Evolutionary conservation across 2,329 filamentous ascomycete genomes (phyloP), one percentile per base, ranked within the genome.

Genomic region (Diaporthe humulicola): DNA sequence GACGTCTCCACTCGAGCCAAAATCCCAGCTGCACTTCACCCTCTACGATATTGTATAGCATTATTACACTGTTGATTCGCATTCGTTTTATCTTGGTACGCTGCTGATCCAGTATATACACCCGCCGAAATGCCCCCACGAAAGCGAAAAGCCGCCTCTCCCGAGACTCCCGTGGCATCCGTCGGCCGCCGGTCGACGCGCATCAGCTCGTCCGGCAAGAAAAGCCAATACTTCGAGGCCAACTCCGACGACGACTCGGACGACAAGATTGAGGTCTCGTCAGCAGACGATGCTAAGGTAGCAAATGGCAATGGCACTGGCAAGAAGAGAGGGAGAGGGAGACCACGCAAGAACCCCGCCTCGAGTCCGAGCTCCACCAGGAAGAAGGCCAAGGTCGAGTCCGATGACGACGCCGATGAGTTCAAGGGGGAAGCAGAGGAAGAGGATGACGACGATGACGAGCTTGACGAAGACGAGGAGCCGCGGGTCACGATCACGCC

Each of bases 181-280:
- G 75, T 72, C 38, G 86, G 87, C 25, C 85, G 87, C n/a, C 84
- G 86, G 69, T 90, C 89, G 8, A 79, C 83, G 30, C 88, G 89
- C 58, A 79, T 87, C 50, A 85, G 82, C 79, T 85, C 84, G 36
- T 82, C 84, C 1, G 80, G 77, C 28, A 82, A 85, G 77, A 90
- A 85, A 82, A 90, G 88, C 81, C 82, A 81, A 25, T 90, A 90
- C 79, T 90, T 90, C 78, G 88, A 89, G 74, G 79, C 75, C 69
- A 78, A 81, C 15, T 80, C 81, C 4, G 79, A 80, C 3, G 79
- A 81, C 6, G 75, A 76, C 5, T 67, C 57, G 9, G 57, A 36
- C 33, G 30, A 56, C 17, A 40, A 42, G 19, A 19, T n/a, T 1
- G 45, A 33, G 36, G 25, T 45, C 30, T 33, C 6, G 6, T 66